Percentiles rank a stretch among this genome's conserved stretches.
These are phyloP conservation scores for Guillardia theta DNA, from an alignment of 78 protist species.

Conservation along the genomic window DNA sequence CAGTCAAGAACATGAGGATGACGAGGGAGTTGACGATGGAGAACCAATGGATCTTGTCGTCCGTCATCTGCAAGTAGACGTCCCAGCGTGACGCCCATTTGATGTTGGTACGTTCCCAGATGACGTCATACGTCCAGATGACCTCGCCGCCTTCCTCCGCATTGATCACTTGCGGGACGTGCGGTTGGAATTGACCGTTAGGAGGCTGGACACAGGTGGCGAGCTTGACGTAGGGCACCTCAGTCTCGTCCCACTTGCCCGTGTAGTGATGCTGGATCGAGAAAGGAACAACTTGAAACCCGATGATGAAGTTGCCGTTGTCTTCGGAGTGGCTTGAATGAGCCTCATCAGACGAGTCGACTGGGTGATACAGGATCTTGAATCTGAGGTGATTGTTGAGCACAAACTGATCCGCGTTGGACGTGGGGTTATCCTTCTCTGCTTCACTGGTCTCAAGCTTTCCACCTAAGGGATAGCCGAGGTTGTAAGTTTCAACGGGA, in stretches of 20 bases:
- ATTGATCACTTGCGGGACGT: neutral
- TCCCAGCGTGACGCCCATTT: conserved; percentile 47
- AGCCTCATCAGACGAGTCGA: neutral
- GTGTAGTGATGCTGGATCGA: conserved; percentile 24
- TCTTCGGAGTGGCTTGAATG: neutral
- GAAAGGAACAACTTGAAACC: conserved; percentile 17
- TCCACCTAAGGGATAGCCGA: conserved; percentile 21
- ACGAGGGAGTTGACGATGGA: conserved; percentile 91
- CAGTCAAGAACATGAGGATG: conserved; percentile 2
- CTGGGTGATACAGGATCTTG: neutral
- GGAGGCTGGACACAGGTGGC: neutral
- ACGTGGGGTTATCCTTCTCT: neutral
- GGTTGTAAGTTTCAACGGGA: neutral
- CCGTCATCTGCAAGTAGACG: neutral
- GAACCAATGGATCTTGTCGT: conserved; percentile 79
- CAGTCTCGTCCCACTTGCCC: neutral
- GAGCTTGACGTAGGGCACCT: neutral
- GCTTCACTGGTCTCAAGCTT: neutral
- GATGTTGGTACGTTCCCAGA: neutral
- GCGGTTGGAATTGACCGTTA: neutral
- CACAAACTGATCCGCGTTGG: neutral
- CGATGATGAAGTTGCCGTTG: conserved; percentile 27
- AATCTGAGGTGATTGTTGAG: conserved; percentile 37
- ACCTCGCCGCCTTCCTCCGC: neutral
- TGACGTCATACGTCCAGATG: conserved; percentile 26